phyloP scores from a whole-genome alignment of 192 early-diverging fungal species.

The Backusella westeae region DNA sequence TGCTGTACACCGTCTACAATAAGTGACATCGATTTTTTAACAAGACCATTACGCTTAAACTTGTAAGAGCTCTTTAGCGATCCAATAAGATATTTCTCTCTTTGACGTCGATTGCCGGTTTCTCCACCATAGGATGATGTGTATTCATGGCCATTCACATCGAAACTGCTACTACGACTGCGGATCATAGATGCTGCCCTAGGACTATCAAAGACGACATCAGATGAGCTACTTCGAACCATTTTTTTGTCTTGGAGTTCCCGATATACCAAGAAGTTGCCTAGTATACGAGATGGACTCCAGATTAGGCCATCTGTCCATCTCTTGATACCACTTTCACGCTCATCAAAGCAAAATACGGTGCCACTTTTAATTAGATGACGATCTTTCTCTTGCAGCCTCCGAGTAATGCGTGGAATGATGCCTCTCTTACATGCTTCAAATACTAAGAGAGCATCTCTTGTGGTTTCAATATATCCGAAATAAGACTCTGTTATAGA shows the following conservation, averaged over 20 bases:
- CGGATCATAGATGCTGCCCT: neutral
- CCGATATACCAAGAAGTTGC: constrained; percentile 79
- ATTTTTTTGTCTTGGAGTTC: constrained; percentile 50
- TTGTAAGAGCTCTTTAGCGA: constrained; percentile 51
- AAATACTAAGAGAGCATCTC: constrained; percentile 74
- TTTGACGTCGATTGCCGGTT: constrained; percentile 21
- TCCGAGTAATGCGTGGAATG: constrained; percentile 60
- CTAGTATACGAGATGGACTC: constrained; percentile 81
- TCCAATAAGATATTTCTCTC: constrained; percentile 50
- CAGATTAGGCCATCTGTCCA: constrained; percentile 85
- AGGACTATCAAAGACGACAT: neutral
- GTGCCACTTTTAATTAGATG: constrained; percentile 67
- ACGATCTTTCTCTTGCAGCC: constrained; percentile 72
- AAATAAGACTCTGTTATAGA: constrained; percentile 41
- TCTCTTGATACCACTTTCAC: constrained; percentile 76
- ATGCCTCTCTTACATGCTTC: constrained; percentile 71
- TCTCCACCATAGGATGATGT: neutral
- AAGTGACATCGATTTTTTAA: constrained; percentile 82
- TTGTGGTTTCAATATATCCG: constrained; percentile 69
- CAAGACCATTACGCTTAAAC: constrained; percentile 61
- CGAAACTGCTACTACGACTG: neutral
- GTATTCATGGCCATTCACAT: neutral
- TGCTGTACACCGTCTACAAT: constrained; percentile 58
- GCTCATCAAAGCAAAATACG: constrained; percentile 82
- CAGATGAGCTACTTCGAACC: constrained; percentile 4